phyloP scores from a whole-genome alignment of 345 rosid genomes.

The Salix koriyanagi region DNA sequence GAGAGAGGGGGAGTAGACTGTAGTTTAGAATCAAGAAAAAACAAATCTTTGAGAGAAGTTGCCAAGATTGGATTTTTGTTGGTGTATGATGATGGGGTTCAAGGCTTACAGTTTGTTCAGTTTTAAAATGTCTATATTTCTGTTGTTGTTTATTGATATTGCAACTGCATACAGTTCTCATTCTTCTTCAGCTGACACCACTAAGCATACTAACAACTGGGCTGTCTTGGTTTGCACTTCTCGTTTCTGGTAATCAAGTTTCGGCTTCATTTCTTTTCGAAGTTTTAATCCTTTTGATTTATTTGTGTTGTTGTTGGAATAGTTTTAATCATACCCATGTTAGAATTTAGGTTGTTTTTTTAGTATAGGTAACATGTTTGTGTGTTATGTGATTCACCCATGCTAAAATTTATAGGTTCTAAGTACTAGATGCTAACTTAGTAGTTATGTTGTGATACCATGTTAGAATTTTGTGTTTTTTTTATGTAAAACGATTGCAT shows the following conservation, averaged over 20 bases:
- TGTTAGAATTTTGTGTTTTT: not conserved
- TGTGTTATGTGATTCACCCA: not conserved
- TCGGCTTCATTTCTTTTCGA: not conserved
- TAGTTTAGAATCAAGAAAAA: too few species aligned
- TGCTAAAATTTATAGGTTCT: not conserved
- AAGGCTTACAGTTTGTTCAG: not conserved
- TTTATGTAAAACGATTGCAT: not conserved
- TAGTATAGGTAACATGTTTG: not conserved
- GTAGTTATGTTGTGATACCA: not conserved
- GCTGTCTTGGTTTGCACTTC: constrained; percentile 98
- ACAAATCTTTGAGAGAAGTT: not conserved
- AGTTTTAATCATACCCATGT: not conserved
- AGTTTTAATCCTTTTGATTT: not conserved
- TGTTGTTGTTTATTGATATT: not conserved
- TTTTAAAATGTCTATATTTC: not conserved
- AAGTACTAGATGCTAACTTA: not conserved
- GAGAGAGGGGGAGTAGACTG: too few species aligned
- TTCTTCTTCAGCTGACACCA: constrained; percentile 53
- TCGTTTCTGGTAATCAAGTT: constrained; percentile 69
- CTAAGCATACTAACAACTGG: constrained; percentile 95
- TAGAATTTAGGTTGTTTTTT: not conserved
- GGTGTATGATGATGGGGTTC: constrained; percentile 2
- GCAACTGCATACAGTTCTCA: constrained; percentile 14
- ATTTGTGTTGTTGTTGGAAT: not conserved
- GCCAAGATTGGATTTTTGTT: not conserved